These are phyloP conservation scores for Aspergillus arachidicola DNA, from an alignment of 2,329 filamentous ascomycete genomes.

Conservation along the genomic window DNA sequence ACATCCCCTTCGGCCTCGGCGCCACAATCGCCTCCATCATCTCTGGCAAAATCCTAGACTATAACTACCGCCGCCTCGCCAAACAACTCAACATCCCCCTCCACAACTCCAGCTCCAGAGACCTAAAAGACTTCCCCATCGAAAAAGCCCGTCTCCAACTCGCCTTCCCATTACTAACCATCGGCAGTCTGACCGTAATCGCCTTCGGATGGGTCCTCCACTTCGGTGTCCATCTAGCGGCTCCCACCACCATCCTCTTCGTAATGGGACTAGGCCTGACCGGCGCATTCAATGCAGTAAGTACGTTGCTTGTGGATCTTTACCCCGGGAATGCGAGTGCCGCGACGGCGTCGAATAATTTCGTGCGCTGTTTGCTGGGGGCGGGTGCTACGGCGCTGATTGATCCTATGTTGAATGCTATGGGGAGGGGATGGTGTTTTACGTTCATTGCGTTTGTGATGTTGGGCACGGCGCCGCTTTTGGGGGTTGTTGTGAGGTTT, in stretches of 20 bases:
- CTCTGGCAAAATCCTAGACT: constrained; percentile 23
- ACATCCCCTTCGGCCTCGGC: constrained; percentile 39
- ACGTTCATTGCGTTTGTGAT: neutral
- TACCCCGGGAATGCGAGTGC: constrained; percentile 45
- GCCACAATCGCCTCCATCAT: constrained; percentile 23
- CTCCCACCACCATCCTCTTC: constrained; percentile 43
- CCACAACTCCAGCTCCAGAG: constrained; percentile 1
- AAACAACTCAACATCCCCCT: constrained; percentile 4
- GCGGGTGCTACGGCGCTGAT: constrained; percentile 47
- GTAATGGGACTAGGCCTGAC: constrained; percentile 41
- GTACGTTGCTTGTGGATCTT: constrained; percentile 51
- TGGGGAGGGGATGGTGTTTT: constrained; percentile 2
- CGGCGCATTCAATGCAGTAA: constrained; percentile 47
- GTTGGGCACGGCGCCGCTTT: neutral
- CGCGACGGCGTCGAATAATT: constrained; percentile 49
- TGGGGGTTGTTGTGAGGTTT: neutral
- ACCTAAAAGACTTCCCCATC: constrained; percentile 17
- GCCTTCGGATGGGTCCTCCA: constrained; percentile 48
- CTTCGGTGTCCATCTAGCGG: constrained; percentile 34
- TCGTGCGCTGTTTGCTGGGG: constrained; percentile 47
- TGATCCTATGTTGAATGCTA: constrained; percentile 40
- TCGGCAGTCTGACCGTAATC: constrained; percentile 21
- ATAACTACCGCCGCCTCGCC: constrained; percentile 25
- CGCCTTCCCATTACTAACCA: constrained; percentile 21
- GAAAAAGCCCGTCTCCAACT: constrained; percentile 27